Base-by-base conservation (phyloP, 169 alveolate genomes). In the Plasmodium cynomolgi region DNA sequence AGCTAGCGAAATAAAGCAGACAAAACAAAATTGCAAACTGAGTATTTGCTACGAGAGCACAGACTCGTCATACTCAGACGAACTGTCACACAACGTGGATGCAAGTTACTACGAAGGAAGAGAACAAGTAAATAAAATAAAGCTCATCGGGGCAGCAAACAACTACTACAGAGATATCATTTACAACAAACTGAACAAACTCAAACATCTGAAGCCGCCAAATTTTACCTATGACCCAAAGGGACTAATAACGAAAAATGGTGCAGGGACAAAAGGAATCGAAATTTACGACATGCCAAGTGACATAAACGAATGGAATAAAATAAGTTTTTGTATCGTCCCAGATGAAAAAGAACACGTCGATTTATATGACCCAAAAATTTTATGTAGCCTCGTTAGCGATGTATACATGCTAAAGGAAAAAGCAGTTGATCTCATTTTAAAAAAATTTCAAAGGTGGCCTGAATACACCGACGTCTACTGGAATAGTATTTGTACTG, bases 201-300 rank as follows among this genome's bases (percentile, higher is more conserved):
- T 86, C 17, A 86, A 86, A 77, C 58, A 86, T 75, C 33, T 86
- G 20, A 75, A 75, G 44, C 97, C 97, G 31, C 97, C 97, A n/a
- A 71, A 84, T 62, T 95, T 94, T 77, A 93, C 97, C 47, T 95
- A 95, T 41, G 95, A 96, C 15, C 95, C 96, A 11, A 90, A 91
- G 31, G 97, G 97, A n/a, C 93, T 90, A 44, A 83, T 96, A 23
- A 82, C 96, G n/a, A 82, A 73, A 80, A 96, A 96, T 44, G 97
- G 97, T 34, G 96, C 96, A 31, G 97, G 97, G 1, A 96, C 97
- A 17, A 96, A 96, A 50, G 97, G 97, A n/a, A 96, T 96, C 17
- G 97, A 96, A 96, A 93, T 96, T 31, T 94, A 92, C 54, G 96
- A 96, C 83, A 79, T 84, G 80, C 97, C 97, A 58, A 80, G 96